Evolutionary conservation across 2,329 filamentous ascomycete genomes (phyloP), one percentile per base, ranked within the genome.

Genomic region (Cadophora sp.): DNA sequence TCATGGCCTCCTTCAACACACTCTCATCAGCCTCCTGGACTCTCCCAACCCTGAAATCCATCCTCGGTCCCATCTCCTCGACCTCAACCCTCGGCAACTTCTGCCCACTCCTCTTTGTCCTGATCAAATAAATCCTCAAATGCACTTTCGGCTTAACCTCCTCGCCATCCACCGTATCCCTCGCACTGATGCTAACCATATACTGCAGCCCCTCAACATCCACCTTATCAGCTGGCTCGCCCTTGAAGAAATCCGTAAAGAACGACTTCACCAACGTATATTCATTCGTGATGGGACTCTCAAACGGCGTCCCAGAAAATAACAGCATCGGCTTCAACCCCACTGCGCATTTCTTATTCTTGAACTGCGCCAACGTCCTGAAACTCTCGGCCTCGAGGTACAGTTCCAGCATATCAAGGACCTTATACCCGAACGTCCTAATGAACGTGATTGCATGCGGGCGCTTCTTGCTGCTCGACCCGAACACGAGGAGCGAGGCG

Each of bases 121-220:
- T 85, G 73, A 98, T 90, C 73, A 94, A 87, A 81, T 97, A 98
- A 77, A 92, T 90, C 68, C 96, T 89, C 74, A 97, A 78, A 78
- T 87, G 86, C 67, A 90, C 84, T 36, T 79, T 79, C 18, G 88
- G 86, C 78, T 87, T 87, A 36, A 77, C 78, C 53, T 83, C 82
- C 62, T 80, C 79, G 69, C 79, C 79, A 39, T 77, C 76, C 24
- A 79, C 76, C 13, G 77, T 81, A 75, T 95, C 92, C 73, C 91
- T 89, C 4, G 93, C 94, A 33, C 87, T 89, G 72, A 97, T 87
- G 76, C 90, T 91, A 68, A 99, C 86, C 73, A 97, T 86, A 81
- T 97, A 97, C 80, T 97, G 94, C 76, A 99, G 81, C 22, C 96
- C 96, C 80, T 97, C 94, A 63, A 98, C 95, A 80, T 99, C 96